These are phyloP conservation scores for Candida mesenterica DNA, from an alignment of 1,139 yeast genomes.

Conservation along the genomic window DNA sequence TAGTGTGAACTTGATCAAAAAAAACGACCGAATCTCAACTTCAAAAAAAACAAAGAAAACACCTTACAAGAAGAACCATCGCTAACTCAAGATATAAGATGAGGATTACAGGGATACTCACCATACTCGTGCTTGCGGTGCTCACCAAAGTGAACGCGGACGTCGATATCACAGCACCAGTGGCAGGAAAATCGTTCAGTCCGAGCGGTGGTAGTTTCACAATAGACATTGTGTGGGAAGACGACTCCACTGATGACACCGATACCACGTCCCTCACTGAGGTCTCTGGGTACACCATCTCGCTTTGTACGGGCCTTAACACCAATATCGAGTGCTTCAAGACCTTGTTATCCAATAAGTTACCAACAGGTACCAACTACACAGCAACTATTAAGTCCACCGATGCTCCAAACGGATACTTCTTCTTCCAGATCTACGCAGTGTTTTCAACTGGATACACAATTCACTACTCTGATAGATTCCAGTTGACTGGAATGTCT, in stretches of 20 bases:
- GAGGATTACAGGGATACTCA: slow-evolving; percentile 5
- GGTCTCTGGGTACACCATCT: slow-evolving; percentile 48
- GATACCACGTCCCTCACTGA: slow-evolving; percentile 44
- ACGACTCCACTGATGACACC: slow-evolving; percentile 41
- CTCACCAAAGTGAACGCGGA: slow-evolving; percentile 39
- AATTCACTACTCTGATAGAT: slow-evolving; percentile 66
- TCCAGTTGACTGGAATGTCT: slow-evolving; percentile 64
- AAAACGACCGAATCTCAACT: too few relatives aligned
- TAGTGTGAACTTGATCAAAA: too few relatives aligned
- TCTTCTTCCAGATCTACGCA: slow-evolving; percentile 64
- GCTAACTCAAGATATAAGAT: too few relatives aligned
- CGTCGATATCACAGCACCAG: slow-evolving; percentile 55
- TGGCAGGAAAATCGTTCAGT: slow-evolving; percentile 44
- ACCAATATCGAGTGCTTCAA: slow-evolving; percentile 42
- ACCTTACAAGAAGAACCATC: too few relatives aligned
- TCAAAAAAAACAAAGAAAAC: too few relatives aligned
- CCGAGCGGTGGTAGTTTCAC: slow-evolving; percentile 49
- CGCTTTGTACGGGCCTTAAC: slow-evolving; percentile 69
- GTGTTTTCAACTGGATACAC: slow-evolving; percentile 43
- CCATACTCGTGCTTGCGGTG: slow-evolving; percentile 3
- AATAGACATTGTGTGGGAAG: slow-evolving; percentile 64
- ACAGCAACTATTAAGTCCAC: slow-evolving; percentile 42
- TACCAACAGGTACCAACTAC: slow-evolving; percentile 28
- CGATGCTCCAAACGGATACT: slow-evolving; percentile 60
- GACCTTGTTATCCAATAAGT: slow-evolving; percentile 23